Base-by-base conservation (phyloP, 352 stramenopile species). In the Phytopythium chamaehyphon region DNA sequence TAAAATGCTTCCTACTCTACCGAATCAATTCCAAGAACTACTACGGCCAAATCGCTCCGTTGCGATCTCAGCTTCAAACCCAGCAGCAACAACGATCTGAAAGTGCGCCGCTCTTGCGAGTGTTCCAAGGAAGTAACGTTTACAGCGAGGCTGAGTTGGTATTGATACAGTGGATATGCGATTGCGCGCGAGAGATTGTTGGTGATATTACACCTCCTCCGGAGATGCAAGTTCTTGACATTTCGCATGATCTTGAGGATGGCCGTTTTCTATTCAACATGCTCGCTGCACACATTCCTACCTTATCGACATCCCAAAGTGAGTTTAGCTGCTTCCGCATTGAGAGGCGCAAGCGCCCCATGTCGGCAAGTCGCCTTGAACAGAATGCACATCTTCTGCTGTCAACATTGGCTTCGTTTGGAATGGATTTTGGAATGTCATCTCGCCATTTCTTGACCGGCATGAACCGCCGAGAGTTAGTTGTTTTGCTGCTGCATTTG, bases 1-100 rank as follows among this genome's bases (percentile, higher is more conserved):
- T 98, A 55, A 96, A 97, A 49, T 92, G 96, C 35, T 98, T 98
- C 57, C 58, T 98, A 31, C 61, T 98, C 1, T 87, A 80, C 24
- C 73, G 93, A 4, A 84, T 98, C 35, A 97, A 87, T 3, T 80
- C 70, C 31, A 96, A 96, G 51, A 64, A 68, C 4, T 94, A 96
- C 28, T 55, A 64, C 7, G 61, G 72, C 43, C 72, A 81, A 42
- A 49, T 66, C 7, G 24, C 8, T 16, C 10, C 24, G 1, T 35
- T 48, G 65, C 14, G 24, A 38, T 1, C 28, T 33, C 48, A 45
- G 18, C 31, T 61, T 1, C 49, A 36, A 3, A 38, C 55, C 22
- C 51, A 53, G 3, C 31, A 50, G 26, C 44, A 50, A 14, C 44
- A 37, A 22, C 47, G 47, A 22, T 23, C 46, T 0, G 59, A 83